Percentiles rank a stretch among this genome's conserved stretches.
Conservation (phyloP, 2,329 filamentous ascomycete species). For the Rhexocercosporidium sp. region DNA sequence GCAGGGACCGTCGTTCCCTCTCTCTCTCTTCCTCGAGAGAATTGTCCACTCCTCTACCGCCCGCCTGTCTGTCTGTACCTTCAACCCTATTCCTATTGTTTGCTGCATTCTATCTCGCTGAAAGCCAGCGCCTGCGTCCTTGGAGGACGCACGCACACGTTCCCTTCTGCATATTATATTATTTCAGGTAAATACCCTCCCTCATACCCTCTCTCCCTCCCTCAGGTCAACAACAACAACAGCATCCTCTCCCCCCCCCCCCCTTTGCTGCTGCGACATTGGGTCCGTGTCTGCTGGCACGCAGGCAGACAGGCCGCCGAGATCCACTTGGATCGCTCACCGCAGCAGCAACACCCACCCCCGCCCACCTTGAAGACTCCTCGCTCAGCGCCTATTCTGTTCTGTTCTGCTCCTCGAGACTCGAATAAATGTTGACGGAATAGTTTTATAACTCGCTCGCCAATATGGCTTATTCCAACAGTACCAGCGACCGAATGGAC, state of each 20-base stretch:
- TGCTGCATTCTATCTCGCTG: slow-evolving; percentile 14
- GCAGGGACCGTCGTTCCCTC: background rate
- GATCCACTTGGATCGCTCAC: slow-evolving; percentile 5
- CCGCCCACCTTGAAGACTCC: slow-evolving; percentile 31
- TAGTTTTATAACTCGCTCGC: slow-evolving; percentile 39
- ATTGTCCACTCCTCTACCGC: background rate
- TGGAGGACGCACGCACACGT: slow-evolving; percentile 15
- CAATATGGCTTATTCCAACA: slow-evolving; percentile 68
- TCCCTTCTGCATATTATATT: slow-evolving; percentile 14
- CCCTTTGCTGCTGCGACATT: background rate
- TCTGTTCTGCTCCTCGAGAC: slow-evolving; percentile 18
- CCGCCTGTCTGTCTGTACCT: too few species aligned
- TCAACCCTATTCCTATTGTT: slow-evolving; percentile 10
- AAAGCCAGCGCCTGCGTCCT: slow-evolving; percentile 15
- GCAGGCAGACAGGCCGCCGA: background rate
- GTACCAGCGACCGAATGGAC: slow-evolving; percentile 72
- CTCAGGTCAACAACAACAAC: background rate
- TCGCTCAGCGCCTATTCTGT: slow-evolving; percentile 23
- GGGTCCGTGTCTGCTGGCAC: background rate
- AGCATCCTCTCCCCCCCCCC: background rate
- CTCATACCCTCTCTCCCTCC: background rate
- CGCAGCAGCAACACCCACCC: slow-evolving; percentile 19
- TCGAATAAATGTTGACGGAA: slow-evolving; percentile 29
- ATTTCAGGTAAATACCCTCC: slow-evolving; percentile 11
- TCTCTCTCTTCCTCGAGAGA: slow-evolving; percentile 8